Evolutionary conservation across 768 basidiomycete genomes (phyloP).

Genomic region (Symmetrospora coprosmae): DNA sequence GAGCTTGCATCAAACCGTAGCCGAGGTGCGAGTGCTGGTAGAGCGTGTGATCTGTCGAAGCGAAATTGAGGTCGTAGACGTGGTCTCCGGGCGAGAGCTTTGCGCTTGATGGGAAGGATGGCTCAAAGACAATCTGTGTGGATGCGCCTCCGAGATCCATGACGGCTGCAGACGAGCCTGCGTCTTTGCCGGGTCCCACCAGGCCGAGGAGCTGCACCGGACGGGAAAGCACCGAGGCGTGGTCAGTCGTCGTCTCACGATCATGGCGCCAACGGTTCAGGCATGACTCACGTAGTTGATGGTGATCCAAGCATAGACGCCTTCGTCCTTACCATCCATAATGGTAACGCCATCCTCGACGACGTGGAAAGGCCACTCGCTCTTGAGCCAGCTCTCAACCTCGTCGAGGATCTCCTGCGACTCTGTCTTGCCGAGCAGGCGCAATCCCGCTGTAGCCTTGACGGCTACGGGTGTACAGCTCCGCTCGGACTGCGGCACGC

Average conservation of each 20-base stretch:
- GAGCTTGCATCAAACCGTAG: conserved; percentile 81
- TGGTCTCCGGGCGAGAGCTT: conserved; percentile 68
- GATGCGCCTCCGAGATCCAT: conserved; percentile 93
- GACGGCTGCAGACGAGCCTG: conserved; percentile 60
- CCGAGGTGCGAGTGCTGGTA: conserved; percentile 98
- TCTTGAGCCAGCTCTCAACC: conserved; percentile 49
- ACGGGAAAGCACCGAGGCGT: background rate
- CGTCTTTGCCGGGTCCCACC: conserved; percentile 46
- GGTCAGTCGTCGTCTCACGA: background rate
- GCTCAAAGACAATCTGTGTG: conserved; percentile 95
- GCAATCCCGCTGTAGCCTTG: conserved; percentile 79
- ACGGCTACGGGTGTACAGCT: conserved; percentile 75
- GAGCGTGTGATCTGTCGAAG: conserved; percentile 53
- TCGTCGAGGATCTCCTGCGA: conserved; percentile 60
- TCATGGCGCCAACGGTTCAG: background rate
- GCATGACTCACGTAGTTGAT: conserved; percentile 54
- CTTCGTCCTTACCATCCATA: conserved; percentile 94
- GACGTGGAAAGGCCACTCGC: conserved; percentile 55
- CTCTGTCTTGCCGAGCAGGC: conserved; percentile 52
- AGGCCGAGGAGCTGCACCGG: conserved; percentile 47
- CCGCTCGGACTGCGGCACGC: conserved; percentile 55
- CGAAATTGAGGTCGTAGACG: conserved; percentile 69
- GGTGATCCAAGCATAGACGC: conserved; percentile 97
- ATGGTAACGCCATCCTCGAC: conserved; percentile 59
- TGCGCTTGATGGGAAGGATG: conserved; percentile 45